Evolutionary conservation across 371 early-diverging fungal species (phyloP), one percentile per base, ranked within the genome.

Genomic region (Mucor velutinosus): DNA sequence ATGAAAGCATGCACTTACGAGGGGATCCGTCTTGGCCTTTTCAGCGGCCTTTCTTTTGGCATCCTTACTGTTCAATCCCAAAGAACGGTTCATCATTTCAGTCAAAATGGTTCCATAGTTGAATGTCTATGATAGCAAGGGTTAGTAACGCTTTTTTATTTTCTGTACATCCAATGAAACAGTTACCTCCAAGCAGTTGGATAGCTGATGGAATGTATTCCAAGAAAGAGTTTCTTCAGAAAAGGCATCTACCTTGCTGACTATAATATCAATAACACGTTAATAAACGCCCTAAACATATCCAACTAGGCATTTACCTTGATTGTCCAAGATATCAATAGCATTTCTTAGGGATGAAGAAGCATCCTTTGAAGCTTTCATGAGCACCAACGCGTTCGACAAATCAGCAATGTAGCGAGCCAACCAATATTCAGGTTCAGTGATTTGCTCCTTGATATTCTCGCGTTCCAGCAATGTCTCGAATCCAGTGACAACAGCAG

Each of bases 41-140:
- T 78, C 80, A 3, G 73, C 43, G 10, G 77, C 80, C 55, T 80
- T 83, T 61, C 71, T 69, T 56, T 66, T 79, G 12, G 80, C 78
- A 14, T 82, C 80, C 37, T 80, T 80, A 49, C 73, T 80, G 12
- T 70, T 78, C 56, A 81, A 58, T 10, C 80, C 79, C 17, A 83
- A 45, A 7, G 74, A 33, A 23, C 80, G 74, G 21, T 71, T 70
- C 37, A 83, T 74, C 33, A 76, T 67, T 51, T 83, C 84, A 11
- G 70, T 65, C 12, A 83, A 58, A 1, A 83, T 68, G 4, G 76
- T 60, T 2, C 74, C 77, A 69, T 79, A 83, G 55, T 73, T 81
- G 30, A 78, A 76, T 23, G 74, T 65, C 81, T 83, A 61, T 12
- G 33, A 56, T 19, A 64, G 10, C 57, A 35, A 58, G n/a, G n/a